A percentile compares a stretch with the other conserved stretches of the same genome.
These are phyloP conservation scores for Psilocybe tampanensis DNA, from an alignment of 768 basidiomycete species.

Conservation along the genomic window DNA sequence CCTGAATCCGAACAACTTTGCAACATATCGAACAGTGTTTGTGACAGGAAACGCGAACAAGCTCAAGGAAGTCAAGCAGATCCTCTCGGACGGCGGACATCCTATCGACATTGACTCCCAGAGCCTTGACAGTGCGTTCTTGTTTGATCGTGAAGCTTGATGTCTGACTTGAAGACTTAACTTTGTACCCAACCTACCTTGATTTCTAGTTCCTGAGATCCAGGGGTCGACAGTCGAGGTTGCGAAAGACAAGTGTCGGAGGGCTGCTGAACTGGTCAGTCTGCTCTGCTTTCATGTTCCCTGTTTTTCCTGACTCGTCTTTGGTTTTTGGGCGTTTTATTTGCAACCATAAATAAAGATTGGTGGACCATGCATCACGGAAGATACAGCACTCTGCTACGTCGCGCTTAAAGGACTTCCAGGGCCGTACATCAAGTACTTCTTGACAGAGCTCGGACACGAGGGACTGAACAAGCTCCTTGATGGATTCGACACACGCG, in stretches of 20 bases:
- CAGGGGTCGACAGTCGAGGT: conserved; percentile 94
- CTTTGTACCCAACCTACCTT: conserved; percentile 1
- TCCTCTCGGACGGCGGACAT: conserved; percentile 64
- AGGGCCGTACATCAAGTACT: conserved; percentile 97
- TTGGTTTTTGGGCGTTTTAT: too few species aligned
- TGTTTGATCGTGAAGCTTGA: background rate
- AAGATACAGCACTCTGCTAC: conserved; percentile 95
- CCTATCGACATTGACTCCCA: conserved; percentile 78
- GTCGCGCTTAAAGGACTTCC: conserved; percentile 89
- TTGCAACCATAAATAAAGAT: conserved; percentile 39
- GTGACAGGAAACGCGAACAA: conserved; percentile 96
- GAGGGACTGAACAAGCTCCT: conserved; percentile 90
- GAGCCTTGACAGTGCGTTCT: conserved; percentile 73
- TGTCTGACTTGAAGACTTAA: background rate
- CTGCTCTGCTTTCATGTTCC: background rate
- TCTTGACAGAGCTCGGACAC: conserved; percentile 81
- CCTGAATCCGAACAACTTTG: too few species aligned
- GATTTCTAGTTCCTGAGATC: conserved; percentile 78
- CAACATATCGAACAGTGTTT: conserved; percentile 61
- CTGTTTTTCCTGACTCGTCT: background rate
- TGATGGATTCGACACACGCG: conserved; percentile 70
- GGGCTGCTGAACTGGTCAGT: conserved; percentile 80
- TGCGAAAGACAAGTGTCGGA: conserved; percentile 81
- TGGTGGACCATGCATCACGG: conserved; percentile 62
- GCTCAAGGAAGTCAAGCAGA: conserved; percentile 83